Evolutionary conservation across 2,329 filamentous ascomycete species (phyloP), one percentile per base, ranked within the genome.

Genomic region (Celoporthe dispersa): DNA sequence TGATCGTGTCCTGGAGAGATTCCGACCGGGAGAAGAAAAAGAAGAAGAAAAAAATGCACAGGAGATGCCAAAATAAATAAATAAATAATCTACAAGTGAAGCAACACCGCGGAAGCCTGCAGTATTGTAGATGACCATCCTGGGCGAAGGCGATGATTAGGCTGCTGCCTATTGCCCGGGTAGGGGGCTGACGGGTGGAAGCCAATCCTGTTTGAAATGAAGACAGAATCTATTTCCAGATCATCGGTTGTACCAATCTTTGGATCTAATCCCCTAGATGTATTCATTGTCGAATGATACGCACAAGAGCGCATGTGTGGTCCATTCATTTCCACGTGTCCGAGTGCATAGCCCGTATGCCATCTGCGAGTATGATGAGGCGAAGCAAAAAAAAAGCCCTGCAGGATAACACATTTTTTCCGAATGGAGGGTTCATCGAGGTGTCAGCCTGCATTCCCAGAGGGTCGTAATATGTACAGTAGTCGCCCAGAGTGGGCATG

Each of bases 91-190:
- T 39, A 8, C 9, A 5, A n/a, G 31, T 25, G 28, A 37, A 39
- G 11, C 44, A 48, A 9, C 1, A 19, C 19, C 41, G 61, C 51
- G 14, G 16, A 35, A 19, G 6, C 25, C 7, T 3, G n/a, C 11
- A 22, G 33, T 9, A 12, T 19, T 31, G 25, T 57, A 31, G 25
- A 16, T 31, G 12, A 31, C 6, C 25, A 31, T 48, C 62, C 51
- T 44, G 41, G n/a, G n/a, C 55, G 22, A 66, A 35, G 65, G 41
- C 66, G 53, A 35, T 59, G 53, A 35, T 59, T 68, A 39, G 33
- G 65, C 31, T 25, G 60, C 59, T 35, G 60, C 65, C 61, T 62
- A 33, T 60, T 55, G 16, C 7, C 6, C 19, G 22, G 22, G 57
- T 28, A 25, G 12, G 62, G 33, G 55, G n/a, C 33, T 44, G 48